Percentiles rank a stretch among this genome's conserved stretches.
Conservation (phyloP, 2,329 filamentous ascomycete species). For the Macroventuria anomochaeta region DNA sequence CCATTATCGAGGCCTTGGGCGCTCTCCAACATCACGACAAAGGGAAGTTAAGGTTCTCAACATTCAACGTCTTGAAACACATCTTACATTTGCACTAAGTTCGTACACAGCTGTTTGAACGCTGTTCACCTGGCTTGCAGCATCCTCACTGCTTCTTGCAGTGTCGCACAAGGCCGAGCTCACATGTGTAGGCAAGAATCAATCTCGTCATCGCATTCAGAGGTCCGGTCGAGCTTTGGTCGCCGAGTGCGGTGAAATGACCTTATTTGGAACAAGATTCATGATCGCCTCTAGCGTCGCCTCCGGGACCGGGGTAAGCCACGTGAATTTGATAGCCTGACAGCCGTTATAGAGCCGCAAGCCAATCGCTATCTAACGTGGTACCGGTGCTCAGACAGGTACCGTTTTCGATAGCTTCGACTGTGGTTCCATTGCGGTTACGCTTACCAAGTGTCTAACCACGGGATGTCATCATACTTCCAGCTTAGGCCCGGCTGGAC, state of each 20-base stretch:
- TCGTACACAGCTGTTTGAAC: too few relatives aligned
- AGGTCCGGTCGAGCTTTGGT: neutral
- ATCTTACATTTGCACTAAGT: too few relatives aligned
- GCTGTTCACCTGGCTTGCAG: too few relatives aligned
- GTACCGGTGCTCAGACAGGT: neutral
- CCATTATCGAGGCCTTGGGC: neutral
- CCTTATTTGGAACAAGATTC: neutral
- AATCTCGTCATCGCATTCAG: too few relatives aligned
- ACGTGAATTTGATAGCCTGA: neutral
- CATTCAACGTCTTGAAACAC: too few relatives aligned
- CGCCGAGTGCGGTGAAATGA: neutral
- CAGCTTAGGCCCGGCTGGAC: neutral
- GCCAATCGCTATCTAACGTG: neutral
- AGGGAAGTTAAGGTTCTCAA: too few relatives aligned
- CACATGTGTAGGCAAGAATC: too few relatives aligned
- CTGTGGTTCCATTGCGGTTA: neutral
- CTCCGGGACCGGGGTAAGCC: slow-evolving; percentile 1
- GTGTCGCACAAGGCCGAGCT: too few relatives aligned
- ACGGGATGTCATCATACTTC: neutral
- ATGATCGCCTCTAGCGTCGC: slow-evolving; percentile 1
- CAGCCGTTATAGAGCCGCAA: slow-evolving; percentile 2
- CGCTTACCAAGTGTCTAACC: neutral
- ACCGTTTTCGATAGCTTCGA: slow-evolving; percentile 1
- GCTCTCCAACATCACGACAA: neutral
- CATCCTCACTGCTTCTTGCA: too few relatives aligned